Percentiles rank a stretch among this genome's conserved stretches.
These are phyloP conservation scores for Eucalyptus tenuipes DNA, from an alignment of 345 rosid species.

Conservation along the genomic window DNA sequence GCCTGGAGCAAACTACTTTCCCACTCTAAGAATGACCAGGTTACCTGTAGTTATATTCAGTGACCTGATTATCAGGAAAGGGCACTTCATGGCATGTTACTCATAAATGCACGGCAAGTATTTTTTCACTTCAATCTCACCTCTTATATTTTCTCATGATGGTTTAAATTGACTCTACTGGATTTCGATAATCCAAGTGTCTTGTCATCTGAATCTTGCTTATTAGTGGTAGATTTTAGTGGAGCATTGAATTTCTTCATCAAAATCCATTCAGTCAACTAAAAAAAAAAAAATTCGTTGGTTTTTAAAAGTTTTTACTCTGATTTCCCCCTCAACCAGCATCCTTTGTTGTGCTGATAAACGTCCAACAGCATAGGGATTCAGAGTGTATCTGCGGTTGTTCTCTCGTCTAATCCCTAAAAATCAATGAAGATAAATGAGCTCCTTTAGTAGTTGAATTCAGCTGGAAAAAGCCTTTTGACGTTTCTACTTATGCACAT, in stretches of 20 bases:
- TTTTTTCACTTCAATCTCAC: neutral
- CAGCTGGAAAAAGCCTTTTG: neutral
- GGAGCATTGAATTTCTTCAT: neutral
- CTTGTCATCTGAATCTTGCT: neutral
- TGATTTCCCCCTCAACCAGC: neutral
- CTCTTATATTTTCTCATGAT: neutral
- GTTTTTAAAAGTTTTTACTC: neutral
- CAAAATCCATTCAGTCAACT: neutral
- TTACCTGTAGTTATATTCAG: neutral
- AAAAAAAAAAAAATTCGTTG: fast-evolving
- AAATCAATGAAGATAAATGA: too few species aligned
- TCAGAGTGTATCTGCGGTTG: neutral
- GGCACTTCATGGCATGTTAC: neutral
- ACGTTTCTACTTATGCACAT: neutral
- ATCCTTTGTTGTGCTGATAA: neutral
- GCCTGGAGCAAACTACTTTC: neutral
- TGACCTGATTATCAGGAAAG: neutral
- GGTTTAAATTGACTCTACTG: neutral
- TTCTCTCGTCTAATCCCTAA: neutral
- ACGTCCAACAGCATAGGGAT: neutral
- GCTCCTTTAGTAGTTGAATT: neutral
- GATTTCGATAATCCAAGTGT: neutral
- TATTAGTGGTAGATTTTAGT: neutral
- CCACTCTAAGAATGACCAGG: neutral
- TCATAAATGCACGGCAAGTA: neutral